Evolutionary conservation across 2,329 filamentous ascomycete genomes (phyloP), one percentile per base, ranked within the genome.

Genomic region (Stagonosporopsis chrysanthemi): DNA sequence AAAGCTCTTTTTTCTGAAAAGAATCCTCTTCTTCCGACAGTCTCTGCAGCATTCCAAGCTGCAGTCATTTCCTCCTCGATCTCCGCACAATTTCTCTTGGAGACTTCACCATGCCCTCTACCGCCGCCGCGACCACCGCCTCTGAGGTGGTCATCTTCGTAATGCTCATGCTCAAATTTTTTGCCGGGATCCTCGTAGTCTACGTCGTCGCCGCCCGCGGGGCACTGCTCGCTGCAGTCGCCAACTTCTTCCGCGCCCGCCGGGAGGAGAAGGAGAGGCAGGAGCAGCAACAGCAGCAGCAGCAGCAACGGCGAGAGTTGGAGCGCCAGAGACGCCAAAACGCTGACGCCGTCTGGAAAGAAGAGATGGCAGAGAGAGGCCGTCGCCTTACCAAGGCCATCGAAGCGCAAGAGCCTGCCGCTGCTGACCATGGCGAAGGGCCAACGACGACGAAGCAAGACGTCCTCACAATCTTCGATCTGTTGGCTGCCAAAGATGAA

Each of bases 101-200:
- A 46, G 36, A 53, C 28, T 33, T 35, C 28, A 47, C 41, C 15
- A 53, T 53, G 50, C 8, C 43, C 7, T 22, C 19, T 19, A 1
- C 6, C 22, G n/a, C 14, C 47, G 31, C 14, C 4, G 24, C 9
- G 26, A 23, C 26, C 36, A 23, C 26, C 36, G 22, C 24, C n/a
- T 51, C 47, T 8, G 15, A 39, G 4, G 3, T 48, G 22, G 23
- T 33, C n/a, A 49, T 40, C 17, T 22, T 49, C 36, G n/a, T 49
- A 36, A 24, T 23, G 12, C 46, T 41, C 17, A 22, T 49, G 33
- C 7, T 17, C 26, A 31, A 3, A 2, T 26, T 26, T 7, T 33
- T 49, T 6, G 3, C n/a, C 35, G 7, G n/a, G 26, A n/a, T 2
- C 36, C 23, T 49, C 17, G 12, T 41, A 11, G 6, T 41, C 24